Percentiles rank a stretch among this genome's conserved stretches.
Evolutionary conservation across 768 basidiomycete genomes (phyloP).

Genomic region (Leccinum ochraceum): DNA sequence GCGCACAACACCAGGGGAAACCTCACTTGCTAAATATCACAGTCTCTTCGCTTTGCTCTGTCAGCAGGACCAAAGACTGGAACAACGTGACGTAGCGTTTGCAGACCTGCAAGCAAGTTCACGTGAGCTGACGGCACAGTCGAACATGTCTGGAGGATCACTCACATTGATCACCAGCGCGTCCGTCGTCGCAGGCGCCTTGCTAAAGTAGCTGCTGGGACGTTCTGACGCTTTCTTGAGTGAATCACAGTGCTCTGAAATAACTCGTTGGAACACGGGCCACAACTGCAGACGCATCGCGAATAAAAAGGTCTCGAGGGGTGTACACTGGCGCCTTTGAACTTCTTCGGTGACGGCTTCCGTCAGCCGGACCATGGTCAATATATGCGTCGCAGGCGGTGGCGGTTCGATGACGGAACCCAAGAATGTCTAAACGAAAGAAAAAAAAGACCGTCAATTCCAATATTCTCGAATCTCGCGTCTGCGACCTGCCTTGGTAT

Average conservation of each 20-base stretch:
- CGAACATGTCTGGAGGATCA: background rate
- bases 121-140: background rate
- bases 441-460: background rate
- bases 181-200: slow-evolving; percentile 66
- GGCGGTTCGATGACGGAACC: slow-evolving; percentile 67
- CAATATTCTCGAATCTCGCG: background rate
- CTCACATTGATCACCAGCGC: slow-evolving; percentile 60
- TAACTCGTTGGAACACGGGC: slow-evolving; percentile 90
- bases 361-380: slow-evolving; percentile 90
- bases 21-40: slow-evolving; percentile 95
- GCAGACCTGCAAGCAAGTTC: slow-evolving; percentile 51
- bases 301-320: slow-evolving; percentile 82
- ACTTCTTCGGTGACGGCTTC: slow-evolving; percentile 77
- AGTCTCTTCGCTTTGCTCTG: slow-evolving; percentile 84
- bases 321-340: slow-evolving; percentile 74
- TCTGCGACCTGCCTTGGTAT: slow-evolving; percentile 61
- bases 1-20: background rate
- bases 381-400: slow-evolving; percentile 73
- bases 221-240: slow-evolving; percentile 84
- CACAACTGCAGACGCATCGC: slow-evolving; percentile 83
- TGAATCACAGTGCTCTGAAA: slow-evolving; percentile 81
- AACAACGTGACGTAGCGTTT: slow-evolving; percentile 79
- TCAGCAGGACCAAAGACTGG: slow-evolving; percentile 78
- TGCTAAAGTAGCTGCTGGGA: slow-evolving; percentile 60
- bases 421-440: slow-evolving; percentile 58